Evolutionary conservation across 345 rosid species (phyloP), one percentile per base, ranked within the genome.

Genomic region (Rhodamnia rubescens): DNA sequence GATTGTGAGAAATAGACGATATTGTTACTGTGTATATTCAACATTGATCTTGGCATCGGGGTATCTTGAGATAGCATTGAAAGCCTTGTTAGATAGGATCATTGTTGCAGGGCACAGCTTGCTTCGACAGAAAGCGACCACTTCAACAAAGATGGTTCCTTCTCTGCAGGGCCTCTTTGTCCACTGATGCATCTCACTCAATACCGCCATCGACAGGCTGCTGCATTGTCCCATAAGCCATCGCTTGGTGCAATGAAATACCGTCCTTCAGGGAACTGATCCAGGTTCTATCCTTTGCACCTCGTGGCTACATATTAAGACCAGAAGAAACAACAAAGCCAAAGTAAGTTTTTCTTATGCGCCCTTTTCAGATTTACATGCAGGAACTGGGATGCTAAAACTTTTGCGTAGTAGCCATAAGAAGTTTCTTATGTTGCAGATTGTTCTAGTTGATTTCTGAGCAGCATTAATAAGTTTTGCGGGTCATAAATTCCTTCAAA

Each of bases 211-310:
- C 88, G 89, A 50, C 87, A 90, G 2, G 92, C 87, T 10, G 89
- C 90, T 58, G 89, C 92, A 40, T 89, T 86, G 86, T 91, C 90
- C 92, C 90, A 90, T 55, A 89, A 44, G 36, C n/a, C n/a, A n/a
- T n/a, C n/a, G n/a, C n/a, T n/a, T n/a, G n/a, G n/a, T n/a, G n/a
- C n/a, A n/a, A n/a, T n/a, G n/a, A 87, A 91, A 3, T 64, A 80
- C 7, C 83, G 87, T 0, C 88, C 86, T 42, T 85, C 24, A 12
- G 91, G 92, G 83, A 91, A 88, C 57, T 88, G 89, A 3, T 85
- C 74, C 22, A 14, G 75, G 52, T 53, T 42, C 53, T 84, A 74
- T 2, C 91, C 90, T 8, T 54, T 58, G 87, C 92, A 90, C 53
- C 49, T 87, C 0, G 88, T 91, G 11, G 93, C 90, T 88, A 74